A percentile compares a stretch with the other conserved stretches of the same genome.
These are phyloP conservation scores for Sophora flavescens DNA, from an alignment of 306 rosid genomes.

Conservation along the genomic window DNA sequence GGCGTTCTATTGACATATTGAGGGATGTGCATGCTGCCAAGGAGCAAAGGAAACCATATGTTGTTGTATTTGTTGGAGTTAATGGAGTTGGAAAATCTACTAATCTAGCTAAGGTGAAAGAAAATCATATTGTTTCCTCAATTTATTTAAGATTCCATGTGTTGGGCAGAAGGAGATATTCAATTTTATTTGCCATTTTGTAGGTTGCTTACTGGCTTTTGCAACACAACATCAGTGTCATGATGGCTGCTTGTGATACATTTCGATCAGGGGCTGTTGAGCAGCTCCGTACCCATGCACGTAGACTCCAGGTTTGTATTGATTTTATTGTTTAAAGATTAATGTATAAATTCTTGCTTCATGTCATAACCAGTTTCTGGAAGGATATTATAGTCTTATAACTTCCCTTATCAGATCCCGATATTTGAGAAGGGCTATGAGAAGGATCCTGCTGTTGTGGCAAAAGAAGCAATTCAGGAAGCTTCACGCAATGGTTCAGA, in stretches of 20 bases:
- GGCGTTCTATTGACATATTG: conserved; percentile 78
- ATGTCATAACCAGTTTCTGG: background rate
- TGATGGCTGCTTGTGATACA: conserved; percentile 99
- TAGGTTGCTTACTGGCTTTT: conserved; percentile 99
- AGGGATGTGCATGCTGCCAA: conserved; percentile 86
- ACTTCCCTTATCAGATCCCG: conserved; percentile 71
- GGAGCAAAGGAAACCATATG: conserved; percentile 83
- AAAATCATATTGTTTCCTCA: background rate
- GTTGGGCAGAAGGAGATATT: conserved; percentile 37
- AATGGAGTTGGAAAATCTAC: conserved; percentile 90
- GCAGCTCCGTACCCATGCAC: conserved; percentile 99
- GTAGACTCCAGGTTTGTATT: conserved; percentile 88
- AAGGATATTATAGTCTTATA: conserved; percentile 22
- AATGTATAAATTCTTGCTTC: conserved; percentile 8
- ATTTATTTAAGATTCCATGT: conserved; percentile 12
- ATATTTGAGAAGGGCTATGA: conserved; percentile 98
- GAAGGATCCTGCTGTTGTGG: conserved; percentile 97
- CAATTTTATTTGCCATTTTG: conserved; percentile 24
- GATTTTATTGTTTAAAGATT: conserved; percentile 32
- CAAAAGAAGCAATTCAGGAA: conserved; percentile 98
- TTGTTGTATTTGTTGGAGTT: conserved; percentile 83
- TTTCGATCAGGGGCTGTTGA: conserved; percentile 99
- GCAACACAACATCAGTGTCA: conserved; percentile 84
- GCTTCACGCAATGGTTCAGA: conserved; percentile 93
- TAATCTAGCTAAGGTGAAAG: conserved; percentile 75